phyloP scores from a whole-genome alignment of 2,329 filamentous ascomycete genomes.

The Knufia petricola region DNA sequence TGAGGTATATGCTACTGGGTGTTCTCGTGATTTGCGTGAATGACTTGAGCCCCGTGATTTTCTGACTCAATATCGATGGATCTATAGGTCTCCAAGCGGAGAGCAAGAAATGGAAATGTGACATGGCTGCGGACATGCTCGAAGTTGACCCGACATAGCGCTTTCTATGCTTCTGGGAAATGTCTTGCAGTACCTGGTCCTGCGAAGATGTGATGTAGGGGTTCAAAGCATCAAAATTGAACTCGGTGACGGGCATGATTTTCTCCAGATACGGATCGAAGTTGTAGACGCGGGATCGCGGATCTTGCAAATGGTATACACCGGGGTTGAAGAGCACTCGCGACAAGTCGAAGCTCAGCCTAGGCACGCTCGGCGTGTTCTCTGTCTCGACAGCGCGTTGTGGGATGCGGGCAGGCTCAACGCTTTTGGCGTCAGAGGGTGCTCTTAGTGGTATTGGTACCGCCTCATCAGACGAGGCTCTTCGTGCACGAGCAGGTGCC shows the following conservation, averaged over 20 bases:
- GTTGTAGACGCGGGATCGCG: slow-evolving; percentile 79
- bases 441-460: neutral
- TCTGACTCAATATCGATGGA: slow-evolving; percentile 50
- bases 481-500: too few relatives aligned
- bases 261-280: slow-evolving; percentile 89
- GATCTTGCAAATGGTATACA: slow-evolving; percentile 84
- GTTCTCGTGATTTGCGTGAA: slow-evolving; percentile 65
- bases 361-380: slow-evolving; percentile 15
- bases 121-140: slow-evolving; percentile 80
- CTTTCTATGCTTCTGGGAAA: slow-evolving; percentile 57
- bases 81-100: slow-evolving; percentile 73
- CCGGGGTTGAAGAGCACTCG: slow-evolving; percentile 92
- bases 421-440: neutral
- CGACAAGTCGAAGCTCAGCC: slow-evolving; percentile 51
- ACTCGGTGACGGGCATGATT: slow-evolving; percentile 88
- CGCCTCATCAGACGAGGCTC: neutral
- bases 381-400: slow-evolving; percentile 4
- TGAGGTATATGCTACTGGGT: slow-evolving; percentile 71
- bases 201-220: slow-evolving; percentile 86
- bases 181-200: slow-evolving; percentile 52
- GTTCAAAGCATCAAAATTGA: slow-evolving; percentile 80
- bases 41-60: slow-evolving; percentile 29
- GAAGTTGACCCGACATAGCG: slow-evolving; percentile 94
- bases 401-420: neutral
- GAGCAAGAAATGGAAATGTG: slow-evolving; percentile 87